These are phyloP conservation scores for Pseudozyma flocculosa DNA, from an alignment of 1,284 basidiomycete genomes.

Conservation along the genomic window DNA sequence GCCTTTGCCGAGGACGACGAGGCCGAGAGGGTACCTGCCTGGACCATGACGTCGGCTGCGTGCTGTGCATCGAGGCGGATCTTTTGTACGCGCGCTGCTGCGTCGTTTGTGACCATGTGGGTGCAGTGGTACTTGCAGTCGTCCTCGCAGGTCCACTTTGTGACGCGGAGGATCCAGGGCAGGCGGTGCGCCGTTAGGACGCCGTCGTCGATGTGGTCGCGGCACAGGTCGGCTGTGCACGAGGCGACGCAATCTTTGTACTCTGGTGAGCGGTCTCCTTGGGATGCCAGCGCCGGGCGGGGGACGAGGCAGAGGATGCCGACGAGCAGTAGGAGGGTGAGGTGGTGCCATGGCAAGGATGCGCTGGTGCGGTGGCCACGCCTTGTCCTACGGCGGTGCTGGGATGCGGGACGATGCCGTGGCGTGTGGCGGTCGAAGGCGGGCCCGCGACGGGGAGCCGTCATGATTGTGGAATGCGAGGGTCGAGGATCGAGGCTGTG, in stretches of 20 bases:
- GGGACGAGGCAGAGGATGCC: not conserved
- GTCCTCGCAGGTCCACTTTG: slow-evolving; percentile 73
- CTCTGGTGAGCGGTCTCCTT: slow-evolving; percentile 52
- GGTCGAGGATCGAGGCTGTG: too few species aligned
- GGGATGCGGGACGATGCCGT: too few species aligned
- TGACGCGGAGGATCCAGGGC: slow-evolving; percentile 63
- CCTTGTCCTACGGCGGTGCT: too few species aligned
- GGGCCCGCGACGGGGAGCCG: too few species aligned
- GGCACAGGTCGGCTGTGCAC: slow-evolving; percentile 45
- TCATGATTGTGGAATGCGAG: too few species aligned
- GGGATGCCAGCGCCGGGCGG: slow-evolving; percentile 25
- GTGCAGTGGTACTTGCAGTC: slow-evolving; percentile 89
- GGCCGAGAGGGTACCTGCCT: slow-evolving; percentile 6
- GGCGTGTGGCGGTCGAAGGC: too few species aligned
- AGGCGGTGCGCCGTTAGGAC: slow-evolving; percentile 52
- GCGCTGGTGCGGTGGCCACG: not conserved
- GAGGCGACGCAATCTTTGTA: slow-evolving; percentile 47
- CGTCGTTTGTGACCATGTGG: slow-evolving; percentile 74
- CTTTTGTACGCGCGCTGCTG: slow-evolving; percentile 58
- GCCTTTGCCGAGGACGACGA: slow-evolving; percentile 4
- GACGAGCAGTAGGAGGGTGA: not conserved
- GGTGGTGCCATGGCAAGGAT: not conserved
- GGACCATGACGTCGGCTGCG: slow-evolving; percentile 14
- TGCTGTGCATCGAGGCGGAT: slow-evolving; percentile 54
- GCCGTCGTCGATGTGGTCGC: slow-evolving; percentile 48